phyloP scores from a whole-genome alignment of 2,329 filamentous ascomycete genomes.

The Colletotrichum horii region DNA sequence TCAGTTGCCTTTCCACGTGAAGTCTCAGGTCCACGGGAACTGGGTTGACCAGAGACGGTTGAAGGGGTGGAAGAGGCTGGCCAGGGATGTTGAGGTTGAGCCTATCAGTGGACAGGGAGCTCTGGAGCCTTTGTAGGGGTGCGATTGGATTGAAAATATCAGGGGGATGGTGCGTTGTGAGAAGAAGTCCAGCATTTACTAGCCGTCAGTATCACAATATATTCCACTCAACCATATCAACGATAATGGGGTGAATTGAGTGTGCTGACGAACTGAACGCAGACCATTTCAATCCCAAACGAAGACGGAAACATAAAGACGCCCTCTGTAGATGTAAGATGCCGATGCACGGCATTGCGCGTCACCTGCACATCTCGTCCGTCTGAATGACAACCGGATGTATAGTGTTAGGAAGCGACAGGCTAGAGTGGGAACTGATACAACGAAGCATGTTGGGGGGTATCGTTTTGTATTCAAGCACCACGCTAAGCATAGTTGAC shows the following conservation, averaged over 20 bases:
- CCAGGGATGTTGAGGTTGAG: background rate
- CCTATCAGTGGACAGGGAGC: background rate
- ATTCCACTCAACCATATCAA: background rate
- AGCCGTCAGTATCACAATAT: background rate
- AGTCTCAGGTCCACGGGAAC: slow-evolving; percentile 35
- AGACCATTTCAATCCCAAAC: no score
- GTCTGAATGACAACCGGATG: no score
- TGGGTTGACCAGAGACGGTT: slow-evolving; percentile 36
- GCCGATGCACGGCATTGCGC: no score
- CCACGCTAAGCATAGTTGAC: background rate
- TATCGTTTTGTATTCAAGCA: slow-evolving; percentile 12
- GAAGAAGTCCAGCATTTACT: background rate
- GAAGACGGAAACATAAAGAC: no score
- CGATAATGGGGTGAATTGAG: no score
- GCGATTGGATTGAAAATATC: background rate
- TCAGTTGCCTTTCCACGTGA: slow-evolving; percentile 40
- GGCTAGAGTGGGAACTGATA: background rate
- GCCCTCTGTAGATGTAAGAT: no score
- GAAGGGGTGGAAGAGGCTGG: background rate
- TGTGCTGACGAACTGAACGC: no score
- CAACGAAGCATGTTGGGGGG: background rate
- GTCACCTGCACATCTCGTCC: no score
- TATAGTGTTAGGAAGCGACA: no score
- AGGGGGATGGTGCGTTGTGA: no score
- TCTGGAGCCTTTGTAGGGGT: background rate